Percentiles rank a stretch among this genome's conserved stretches.
Evolutionary conservation across 2,329 filamentous ascomycete species (phyloP).

Genomic region (Knufia fluminis): DNA sequence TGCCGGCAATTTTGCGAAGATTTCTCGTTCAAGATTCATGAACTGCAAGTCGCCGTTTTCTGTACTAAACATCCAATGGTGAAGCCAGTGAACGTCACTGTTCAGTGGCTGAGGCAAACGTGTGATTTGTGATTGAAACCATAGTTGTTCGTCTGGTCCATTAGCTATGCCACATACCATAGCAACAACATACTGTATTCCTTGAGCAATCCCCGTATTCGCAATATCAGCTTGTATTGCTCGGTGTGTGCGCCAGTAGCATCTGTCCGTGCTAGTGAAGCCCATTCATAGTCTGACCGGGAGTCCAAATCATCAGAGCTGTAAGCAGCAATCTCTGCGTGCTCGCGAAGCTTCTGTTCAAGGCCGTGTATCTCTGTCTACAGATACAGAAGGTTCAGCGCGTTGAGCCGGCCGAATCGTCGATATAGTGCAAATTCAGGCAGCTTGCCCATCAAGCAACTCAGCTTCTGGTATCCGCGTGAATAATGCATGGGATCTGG

Average conservation of each 20-base stretch:
- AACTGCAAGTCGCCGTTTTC: not conserved
- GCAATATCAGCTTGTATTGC: not conserved
- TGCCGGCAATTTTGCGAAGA: not conserved
- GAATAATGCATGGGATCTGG: not conserved
- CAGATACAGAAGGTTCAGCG: conserved; percentile 8
- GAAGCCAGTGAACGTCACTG: not conserved
- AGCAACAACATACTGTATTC: no score
- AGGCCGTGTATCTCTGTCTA: conserved; percentile 8
- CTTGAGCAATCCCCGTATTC: not conserved
- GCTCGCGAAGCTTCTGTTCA: not conserved
- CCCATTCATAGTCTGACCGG: not conserved
- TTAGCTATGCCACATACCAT: not conserved
- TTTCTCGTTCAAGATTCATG: not conserved
- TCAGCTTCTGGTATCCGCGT: conserved; percentile 7
- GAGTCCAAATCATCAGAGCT: not conserved
- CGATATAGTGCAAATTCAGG: conserved; percentile 8
- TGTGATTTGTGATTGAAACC: not conserved
- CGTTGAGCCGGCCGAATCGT: conserved; percentile 3
- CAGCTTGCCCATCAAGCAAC: conserved; percentile 3
- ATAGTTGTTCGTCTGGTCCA: not conserved
- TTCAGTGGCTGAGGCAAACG: not conserved
- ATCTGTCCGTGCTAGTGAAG: not conserved
- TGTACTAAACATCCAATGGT: not conserved
- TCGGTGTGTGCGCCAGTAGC: not conserved
- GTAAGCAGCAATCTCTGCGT: not conserved